Evolutionary conservation across 768 basidiomycete genomes (phyloP).

Genomic region (Amanita rubescens): DNA sequence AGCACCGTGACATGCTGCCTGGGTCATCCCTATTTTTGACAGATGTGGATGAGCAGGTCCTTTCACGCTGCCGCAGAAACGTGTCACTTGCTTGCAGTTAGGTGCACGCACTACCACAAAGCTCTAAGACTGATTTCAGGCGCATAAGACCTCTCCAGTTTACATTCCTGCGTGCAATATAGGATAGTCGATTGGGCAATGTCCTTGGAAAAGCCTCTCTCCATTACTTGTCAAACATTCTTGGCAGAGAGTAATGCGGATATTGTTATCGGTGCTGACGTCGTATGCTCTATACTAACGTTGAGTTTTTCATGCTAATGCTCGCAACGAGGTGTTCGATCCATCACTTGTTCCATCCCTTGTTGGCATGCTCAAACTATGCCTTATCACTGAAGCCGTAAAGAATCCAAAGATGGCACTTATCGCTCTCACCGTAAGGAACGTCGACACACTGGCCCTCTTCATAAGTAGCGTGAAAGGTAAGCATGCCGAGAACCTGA

Average conservation of each 20-base stretch:
- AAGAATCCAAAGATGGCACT: constrained; percentile 23
- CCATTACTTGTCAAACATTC: constrained; percentile 19
- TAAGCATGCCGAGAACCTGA: constrained; percentile 11
- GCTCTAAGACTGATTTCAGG: neutral
- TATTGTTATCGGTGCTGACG: constrained; percentile 66
- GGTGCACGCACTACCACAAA: constrained; percentile 25
- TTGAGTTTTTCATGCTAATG: neutral
- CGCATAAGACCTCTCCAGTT: constrained; percentile 46
- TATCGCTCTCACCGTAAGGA: constrained; percentile 52
- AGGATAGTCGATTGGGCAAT: constrained; percentile 60
- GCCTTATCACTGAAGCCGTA: constrained; percentile 23
- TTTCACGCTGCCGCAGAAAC: constrained; percentile 55
- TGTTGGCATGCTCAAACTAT: constrained; percentile 39
- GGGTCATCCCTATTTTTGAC: constrained; percentile 40
- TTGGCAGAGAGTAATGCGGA: constrained; percentile 42
- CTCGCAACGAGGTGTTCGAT: constrained; percentile 54
- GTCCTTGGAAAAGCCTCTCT: constrained; percentile 31
- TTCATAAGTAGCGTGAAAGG: constrained; percentile 36
- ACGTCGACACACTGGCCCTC: constrained; percentile 38
- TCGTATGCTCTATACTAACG: constrained; percentile 25
- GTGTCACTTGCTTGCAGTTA: constrained; percentile 59
- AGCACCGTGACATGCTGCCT: constrained; percentile 21
- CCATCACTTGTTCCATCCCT: constrained; percentile 52
- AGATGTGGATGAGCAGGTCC: constrained; percentile 58
- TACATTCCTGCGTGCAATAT: constrained; percentile 38